phyloP scores from a whole-genome alignment of 768 basidiomycete species.

The Leccinum barrowsii region DNA sequence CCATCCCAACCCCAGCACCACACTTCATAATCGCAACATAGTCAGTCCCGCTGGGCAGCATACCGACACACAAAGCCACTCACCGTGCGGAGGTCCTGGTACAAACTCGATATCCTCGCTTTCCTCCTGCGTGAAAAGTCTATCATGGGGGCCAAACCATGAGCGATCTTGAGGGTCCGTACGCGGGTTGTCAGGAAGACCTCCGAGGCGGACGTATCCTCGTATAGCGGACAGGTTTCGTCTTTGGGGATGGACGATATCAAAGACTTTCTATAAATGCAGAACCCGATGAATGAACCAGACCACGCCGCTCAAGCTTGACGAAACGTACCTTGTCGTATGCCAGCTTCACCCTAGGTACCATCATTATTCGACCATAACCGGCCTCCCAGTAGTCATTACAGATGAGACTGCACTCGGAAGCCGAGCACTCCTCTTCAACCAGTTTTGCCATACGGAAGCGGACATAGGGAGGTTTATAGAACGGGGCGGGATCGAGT shows the following conservation, averaged over 20 bases:
- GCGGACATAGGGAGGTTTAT: constrained; percentile 81
- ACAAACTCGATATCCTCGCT: constrained; percentile 69
- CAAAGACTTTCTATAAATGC: constrained; percentile 76
- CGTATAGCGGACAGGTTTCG: constrained; percentile 95
- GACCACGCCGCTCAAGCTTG: not conserved
- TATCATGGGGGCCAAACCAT: constrained; percentile 97
- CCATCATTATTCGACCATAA: constrained; percentile 97
- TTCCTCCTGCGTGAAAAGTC: constrained; percentile 90
- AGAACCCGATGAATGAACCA: constrained; percentile 3
- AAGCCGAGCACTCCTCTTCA: constrained; percentile 91
- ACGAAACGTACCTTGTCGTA: constrained; percentile 71
- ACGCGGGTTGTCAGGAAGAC: constrained; percentile 90
- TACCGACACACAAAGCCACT: not conserved
- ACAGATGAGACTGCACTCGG: constrained; percentile 94
- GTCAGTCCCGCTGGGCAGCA: not conserved
- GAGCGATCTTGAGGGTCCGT: constrained; percentile 97
- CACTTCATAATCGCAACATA: constrained; percentile 45
- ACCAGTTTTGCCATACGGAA: constrained; percentile 93
- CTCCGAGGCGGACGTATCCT: constrained; percentile 92
- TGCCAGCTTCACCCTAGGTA: constrained; percentile 92
- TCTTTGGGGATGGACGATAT: constrained; percentile 87
- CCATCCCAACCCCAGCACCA: constrained; percentile 99
- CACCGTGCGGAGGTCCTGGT: constrained; percentile 84
- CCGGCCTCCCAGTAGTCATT: constrained; percentile 98
- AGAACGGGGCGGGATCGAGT: constrained; percentile 94